Evolutionary conservation across 2,329 filamentous ascomycete genomes (phyloP).

Genomic region (Diaporthe amygdali): DNA sequence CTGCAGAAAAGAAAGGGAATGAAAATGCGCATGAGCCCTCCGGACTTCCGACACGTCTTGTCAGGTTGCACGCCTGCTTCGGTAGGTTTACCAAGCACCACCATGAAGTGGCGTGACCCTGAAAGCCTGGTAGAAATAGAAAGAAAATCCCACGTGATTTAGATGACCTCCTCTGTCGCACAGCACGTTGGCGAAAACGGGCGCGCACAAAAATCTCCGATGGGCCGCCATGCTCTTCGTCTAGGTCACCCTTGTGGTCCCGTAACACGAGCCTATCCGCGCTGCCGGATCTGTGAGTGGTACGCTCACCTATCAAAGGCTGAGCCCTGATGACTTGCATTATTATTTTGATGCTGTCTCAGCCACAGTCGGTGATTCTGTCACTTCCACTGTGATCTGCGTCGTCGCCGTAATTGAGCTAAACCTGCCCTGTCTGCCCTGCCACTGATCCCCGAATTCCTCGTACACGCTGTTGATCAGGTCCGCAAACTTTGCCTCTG

Average conservation of each 20-base stretch:
- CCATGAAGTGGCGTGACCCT: neutral
- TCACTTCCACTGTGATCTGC: constrained; percentile 14
- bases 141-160: neutral
- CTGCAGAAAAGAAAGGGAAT: neutral
- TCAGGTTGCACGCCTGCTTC: neutral
- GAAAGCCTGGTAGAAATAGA: neutral
- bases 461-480: constrained; percentile 11
- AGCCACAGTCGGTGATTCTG: neutral
- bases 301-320: neutral
- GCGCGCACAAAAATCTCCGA: neutral
- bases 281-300: neutral
- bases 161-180: neutral
- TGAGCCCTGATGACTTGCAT: neutral
- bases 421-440: constrained; percentile 14
- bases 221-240: neutral
- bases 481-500: constrained; percentile 9
- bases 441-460: constrained; percentile 14
- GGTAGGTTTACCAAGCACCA: neutral
- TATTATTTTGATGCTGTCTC: constrained; percentile 6
- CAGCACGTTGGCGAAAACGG: neutral
- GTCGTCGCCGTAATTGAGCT: constrained; percentile 18
- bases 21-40: neutral
- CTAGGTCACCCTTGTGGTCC: neutral
- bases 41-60: constrained; percentile 7
- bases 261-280: neutral